Conservation (phyloP, 2,329 filamentous ascomycete species). For the Dothideomycetes sp. region DNA sequence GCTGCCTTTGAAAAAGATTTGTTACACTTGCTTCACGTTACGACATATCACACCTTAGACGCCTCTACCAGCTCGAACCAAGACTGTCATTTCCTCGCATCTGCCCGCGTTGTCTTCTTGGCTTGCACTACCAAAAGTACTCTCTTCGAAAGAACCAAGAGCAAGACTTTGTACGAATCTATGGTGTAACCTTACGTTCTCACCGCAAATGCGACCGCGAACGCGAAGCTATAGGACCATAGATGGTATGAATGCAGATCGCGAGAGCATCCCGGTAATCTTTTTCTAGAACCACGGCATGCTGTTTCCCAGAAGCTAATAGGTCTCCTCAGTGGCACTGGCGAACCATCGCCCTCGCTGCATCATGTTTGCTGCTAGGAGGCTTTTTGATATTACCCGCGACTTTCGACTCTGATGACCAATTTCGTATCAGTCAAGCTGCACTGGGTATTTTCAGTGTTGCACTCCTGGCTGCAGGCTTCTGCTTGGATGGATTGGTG, state of each 20-base stretch:
- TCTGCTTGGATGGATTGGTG: constrained; percentile 36
- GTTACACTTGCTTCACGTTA: neutral
- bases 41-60: no score
- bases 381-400: constrained; percentile 39
- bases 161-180: neutral
- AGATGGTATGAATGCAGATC: constrained; percentile 14
- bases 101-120: no score
- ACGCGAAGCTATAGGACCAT: constrained; percentile 18
- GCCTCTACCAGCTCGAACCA: no score
- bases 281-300: neutral
- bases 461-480: constrained; percentile 35
- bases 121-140: no score
- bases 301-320: neutral
- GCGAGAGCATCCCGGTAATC: constrained; percentile 10
- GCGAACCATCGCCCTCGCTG: constrained; percentile 30
- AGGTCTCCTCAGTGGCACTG: constrained; percentile 35
- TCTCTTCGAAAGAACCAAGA: neutral
- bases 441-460: constrained; percentile 35
- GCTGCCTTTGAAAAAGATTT: no score
- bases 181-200: neutral
- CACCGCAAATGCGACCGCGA: neutral
- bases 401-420: constrained; percentile 29
- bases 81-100: no score
- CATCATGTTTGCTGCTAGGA: constrained; percentile 37
- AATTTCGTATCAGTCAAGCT: constrained; percentile 28